Evolutionary conservation across 805 yeast species (phyloP), one percentile per base, ranked within the genome.

Genomic region (Saitoella complicata): DNA sequence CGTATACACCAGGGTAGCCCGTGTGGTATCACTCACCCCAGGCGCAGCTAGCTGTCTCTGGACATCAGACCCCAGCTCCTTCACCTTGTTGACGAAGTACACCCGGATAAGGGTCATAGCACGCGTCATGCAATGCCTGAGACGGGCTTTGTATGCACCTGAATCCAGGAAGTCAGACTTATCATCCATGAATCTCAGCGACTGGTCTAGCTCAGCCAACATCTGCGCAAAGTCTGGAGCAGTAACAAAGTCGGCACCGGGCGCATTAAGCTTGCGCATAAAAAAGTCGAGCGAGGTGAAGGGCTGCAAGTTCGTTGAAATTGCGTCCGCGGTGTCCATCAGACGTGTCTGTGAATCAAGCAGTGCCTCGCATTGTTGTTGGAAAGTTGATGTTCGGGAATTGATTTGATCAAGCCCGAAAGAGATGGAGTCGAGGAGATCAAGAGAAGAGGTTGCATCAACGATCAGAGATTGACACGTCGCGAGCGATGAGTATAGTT

Each of bases 81-180:
- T 66, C 45, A 74, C 51, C 32, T 55, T 49, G 45, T 60, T 65
- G 36, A 54, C 56, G 45, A 82, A 61, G 56, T 78, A 84, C 54
- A 78, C 82, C 50, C 79, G 71, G 10, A 85, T 73, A 47, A 88
- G 65, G 0, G 91, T 76, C 40, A 85, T 67, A 1, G 93, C 78
- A 47, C 95, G 70, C 1, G 87, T 76, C 70, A 85, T 68, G 55
- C 95, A 83, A 53, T 83, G 93, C 49, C 81, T 74, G 62, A 83
- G 84, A 47, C 87, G 71, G 50, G 76, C 73, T 41, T 70, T 71
- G 57, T 82, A 85, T 1, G 74, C 56, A 31, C 77, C 88, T 7
- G 73, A 65, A 44, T 86, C 94, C 55, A 73, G 76, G 55, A 80
- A 80, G 46, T 76, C 76, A 5, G 66, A 60, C 47, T 46, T 37